phyloP scores from a whole-genome alignment of 345 rosid genomes.

The Gossypium herbaceum region DNA sequence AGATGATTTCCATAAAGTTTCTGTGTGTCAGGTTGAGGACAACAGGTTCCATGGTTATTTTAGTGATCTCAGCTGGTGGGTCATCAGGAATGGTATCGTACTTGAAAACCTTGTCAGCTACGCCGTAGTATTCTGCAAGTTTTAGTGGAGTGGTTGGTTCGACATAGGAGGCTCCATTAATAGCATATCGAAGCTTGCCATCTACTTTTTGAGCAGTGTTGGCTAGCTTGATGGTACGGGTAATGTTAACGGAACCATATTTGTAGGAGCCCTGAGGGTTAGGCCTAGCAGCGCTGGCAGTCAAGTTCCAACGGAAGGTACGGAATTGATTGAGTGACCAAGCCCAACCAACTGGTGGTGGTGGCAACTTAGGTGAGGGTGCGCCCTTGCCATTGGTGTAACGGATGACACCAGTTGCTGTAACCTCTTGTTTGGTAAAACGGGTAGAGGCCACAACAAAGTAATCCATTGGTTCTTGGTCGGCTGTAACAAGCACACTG shows the following conservation, averaged over 20 bases:
- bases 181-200: constrained; percentile 61
- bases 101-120: constrained; percentile 51
- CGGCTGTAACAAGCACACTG: constrained; percentile 54
- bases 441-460: constrained; percentile 61
- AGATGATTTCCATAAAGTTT: constrained; percentile 63
- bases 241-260: constrained; percentile 59
- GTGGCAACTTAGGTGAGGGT: constrained; percentile 43
- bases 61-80: constrained; percentile 29
- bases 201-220: constrained; percentile 33
- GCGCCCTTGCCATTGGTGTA: constrained; percentile 41
- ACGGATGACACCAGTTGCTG: constrained; percentile 43
- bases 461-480: constrained; percentile 51
- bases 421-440: constrained; percentile 36
- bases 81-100: constrained; percentile 45
- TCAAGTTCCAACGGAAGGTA: constrained; percentile 68
- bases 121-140: constrained; percentile 58
- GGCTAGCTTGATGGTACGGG: constrained; percentile 62
- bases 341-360: constrained; percentile 51
- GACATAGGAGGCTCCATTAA: constrained; percentile 61
- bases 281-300: constrained; percentile 41
- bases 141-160: constrained; percentile 55
- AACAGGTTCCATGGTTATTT: constrained; percentile 30
- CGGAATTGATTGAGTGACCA: constrained; percentile 85
- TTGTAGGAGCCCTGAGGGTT: constrained; percentile 61
- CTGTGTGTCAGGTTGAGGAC: constrained; percentile 67